Conservation (phyloP, 2,329 filamentous ascomycete genomes). For the Zalaria obscura region DNA sequence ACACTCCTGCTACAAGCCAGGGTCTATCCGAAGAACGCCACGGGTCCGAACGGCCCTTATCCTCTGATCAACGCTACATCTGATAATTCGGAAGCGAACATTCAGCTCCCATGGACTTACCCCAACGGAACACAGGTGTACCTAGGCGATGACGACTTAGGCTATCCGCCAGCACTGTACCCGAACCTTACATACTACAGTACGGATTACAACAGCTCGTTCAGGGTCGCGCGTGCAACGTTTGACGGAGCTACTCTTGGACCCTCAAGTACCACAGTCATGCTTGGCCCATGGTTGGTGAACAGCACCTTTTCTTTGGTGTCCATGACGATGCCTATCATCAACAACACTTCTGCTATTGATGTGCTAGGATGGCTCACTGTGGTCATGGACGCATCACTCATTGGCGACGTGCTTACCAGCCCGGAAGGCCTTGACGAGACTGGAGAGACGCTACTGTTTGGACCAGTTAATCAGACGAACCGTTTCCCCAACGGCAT, state of each 20-base stretch:
- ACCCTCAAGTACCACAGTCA: conserved; percentile 38
- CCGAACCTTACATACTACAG: conserved; percentile 59
- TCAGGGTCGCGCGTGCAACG: conserved; percentile 21
- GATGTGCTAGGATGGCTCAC: conserved; percentile 76
- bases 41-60: conserved; percentile 32
- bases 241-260: conserved; percentile 28
- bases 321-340: conserved; percentile 68
- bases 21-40: conserved; percentile 57
- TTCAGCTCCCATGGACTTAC: conserved; percentile 48
- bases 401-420: conserved; percentile 46
- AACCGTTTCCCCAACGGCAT: conserved; percentile 37
- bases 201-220: conserved; percentile 19
- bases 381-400: conserved; percentile 53
- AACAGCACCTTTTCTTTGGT: conserved; percentile 63
- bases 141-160: conserved; percentile 47
- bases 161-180: conserved; percentile 60
- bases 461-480: conserved; percentile 51
- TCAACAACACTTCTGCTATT: conserved; percentile 45
- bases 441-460: conserved; percentile 55
- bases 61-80: conserved; percentile 52
- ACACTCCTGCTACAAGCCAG: conserved; percentile 51
- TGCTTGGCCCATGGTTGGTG: conserved; percentile 61
- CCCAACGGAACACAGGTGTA: conserved; percentile 43
- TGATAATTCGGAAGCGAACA: conserved; percentile 10
- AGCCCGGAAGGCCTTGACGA: conserved; percentile 56